Conservation (phyloP, 768 basidiomycete species). For the Leccinum uliginosum region DNA sequence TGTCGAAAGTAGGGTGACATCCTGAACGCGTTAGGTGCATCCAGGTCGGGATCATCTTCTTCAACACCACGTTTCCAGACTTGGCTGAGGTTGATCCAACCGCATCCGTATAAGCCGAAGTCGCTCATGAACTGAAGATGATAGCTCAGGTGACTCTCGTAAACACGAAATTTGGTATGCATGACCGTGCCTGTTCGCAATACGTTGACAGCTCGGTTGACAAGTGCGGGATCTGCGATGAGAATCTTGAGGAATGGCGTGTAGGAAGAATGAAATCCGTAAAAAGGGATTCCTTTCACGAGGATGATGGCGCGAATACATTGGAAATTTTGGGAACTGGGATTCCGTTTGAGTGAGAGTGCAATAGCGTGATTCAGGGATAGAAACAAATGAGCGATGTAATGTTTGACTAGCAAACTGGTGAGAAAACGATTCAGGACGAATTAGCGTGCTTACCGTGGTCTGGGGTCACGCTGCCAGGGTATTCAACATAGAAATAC, state of each 20-base stretch:
- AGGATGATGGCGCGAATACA: constrained; percentile 74
- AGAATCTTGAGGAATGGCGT: constrained; percentile 86
- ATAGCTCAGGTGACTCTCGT: constrained; percentile 88
- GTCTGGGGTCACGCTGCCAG: constrained; percentile 56
- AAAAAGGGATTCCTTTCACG: constrained; percentile 94
- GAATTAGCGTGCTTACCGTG: constrained; percentile 44
- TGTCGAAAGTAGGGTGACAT: constrained; percentile 60
- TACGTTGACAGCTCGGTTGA: constrained; percentile 69
- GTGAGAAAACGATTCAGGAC: constrained; percentile 1
- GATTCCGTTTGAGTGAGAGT: constrained; percentile 72
- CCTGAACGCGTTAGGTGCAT: constrained; percentile 31
- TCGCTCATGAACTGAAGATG: constrained; percentile 92
- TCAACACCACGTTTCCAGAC: constrained; percentile 54
- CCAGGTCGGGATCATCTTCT: constrained; percentile 13
- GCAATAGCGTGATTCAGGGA: constrained; percentile 87
- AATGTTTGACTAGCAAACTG: constrained; percentile 56
- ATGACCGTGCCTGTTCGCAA: constrained; percentile 81
- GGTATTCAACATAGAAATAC: constrained; percentile 88
- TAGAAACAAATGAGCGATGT: constrained; percentile 61
- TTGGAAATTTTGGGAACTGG: constrained; percentile 50
- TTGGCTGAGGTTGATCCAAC: constrained; percentile 73
- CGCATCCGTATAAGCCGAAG: constrained; percentile 92
- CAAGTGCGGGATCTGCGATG: constrained; percentile 63
- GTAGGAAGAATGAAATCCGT: constrained; percentile 86
- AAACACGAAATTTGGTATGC: constrained; percentile 71